A percentile compares a stretch with the other conserved stretches of the same genome.
phyloP scores from a whole-genome alignment of 1,139 yeast species.

The Eremothecium cymbalariae region DNA sequence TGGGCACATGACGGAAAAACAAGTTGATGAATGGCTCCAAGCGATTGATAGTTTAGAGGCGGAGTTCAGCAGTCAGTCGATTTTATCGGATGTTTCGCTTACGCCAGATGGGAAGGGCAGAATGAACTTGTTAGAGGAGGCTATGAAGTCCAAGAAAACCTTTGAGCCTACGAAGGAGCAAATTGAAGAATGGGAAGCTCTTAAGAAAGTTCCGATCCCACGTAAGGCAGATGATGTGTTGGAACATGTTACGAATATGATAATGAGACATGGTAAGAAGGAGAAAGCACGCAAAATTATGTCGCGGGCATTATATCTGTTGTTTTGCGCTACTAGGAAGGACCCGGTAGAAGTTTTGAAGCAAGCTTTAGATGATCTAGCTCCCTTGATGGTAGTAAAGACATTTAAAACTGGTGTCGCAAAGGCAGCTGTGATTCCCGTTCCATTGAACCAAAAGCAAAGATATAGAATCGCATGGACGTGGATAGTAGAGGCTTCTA shows the following conservation, averaged over 20 bases:
- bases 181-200: conserved; percentile 42
- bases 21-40: conserved; percentile 58
- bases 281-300: conserved; percentile 68
- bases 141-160: conserved; percentile 29
- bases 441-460: conserved; percentile 74
- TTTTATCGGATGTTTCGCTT: conserved; percentile 29
- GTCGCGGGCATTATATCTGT: conserved; percentile 71
- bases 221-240: conserved; percentile 58
- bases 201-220: conserved; percentile 53
- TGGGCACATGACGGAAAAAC: conserved; percentile 45
- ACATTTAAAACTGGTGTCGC: conserved; percentile 82
- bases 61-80: conserved; percentile 36
- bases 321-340: conserved; percentile 35
- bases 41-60: conserved; percentile 51
- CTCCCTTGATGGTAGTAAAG: conserved; percentile 76
- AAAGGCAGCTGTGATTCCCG: conserved; percentile 71
- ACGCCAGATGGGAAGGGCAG: conserved; percentile 37
- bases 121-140: conserved; percentile 34
- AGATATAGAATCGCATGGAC: conserved; percentile 77
- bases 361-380: conserved; percentile 69
- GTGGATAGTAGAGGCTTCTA: conserved; percentile 84
- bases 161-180: conserved; percentile 58
- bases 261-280: conserved; percentile 91
- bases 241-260: conserved; percentile 70
- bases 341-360: conserved; percentile 71